Evolutionary conservation across 2,329 filamentous ascomycete genomes (phyloP).

Genomic region (Colletotrichum falcatum): DNA sequence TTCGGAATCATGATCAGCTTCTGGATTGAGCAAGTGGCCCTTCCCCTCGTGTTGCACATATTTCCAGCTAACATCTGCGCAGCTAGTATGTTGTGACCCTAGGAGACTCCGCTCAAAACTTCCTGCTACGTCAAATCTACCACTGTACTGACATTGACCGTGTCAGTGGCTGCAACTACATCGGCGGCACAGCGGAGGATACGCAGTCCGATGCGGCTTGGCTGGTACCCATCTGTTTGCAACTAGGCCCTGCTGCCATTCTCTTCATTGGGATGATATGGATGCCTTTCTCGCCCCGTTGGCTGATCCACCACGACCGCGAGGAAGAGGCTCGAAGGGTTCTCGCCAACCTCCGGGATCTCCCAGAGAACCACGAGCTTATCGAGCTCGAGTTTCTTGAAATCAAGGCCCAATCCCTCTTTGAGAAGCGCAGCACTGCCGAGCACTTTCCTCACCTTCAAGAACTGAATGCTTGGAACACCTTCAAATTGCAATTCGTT

Average conservation of each 20-base stretch:
- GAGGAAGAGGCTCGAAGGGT: conserved; percentile 75
- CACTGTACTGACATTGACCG: conserved; percentile 47
- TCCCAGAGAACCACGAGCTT: conserved; percentile 72
- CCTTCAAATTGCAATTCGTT: conserved; percentile 77
- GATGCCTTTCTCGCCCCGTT: conserved; percentile 84
- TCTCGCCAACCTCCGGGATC: conserved; percentile 72
- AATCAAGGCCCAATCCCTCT: conserved; percentile 82
- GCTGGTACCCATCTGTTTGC: conserved; percentile 79
- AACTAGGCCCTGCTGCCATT: conserved; percentile 74
- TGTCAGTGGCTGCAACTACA: conserved; percentile 70
- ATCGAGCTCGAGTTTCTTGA: conserved; percentile 84
- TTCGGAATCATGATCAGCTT: conserved; percentile 75
- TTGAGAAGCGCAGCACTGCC: conserved; percentile 78
- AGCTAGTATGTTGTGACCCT: neutral
- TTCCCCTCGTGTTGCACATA: neutral
- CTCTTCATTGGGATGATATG: conserved; percentile 79
- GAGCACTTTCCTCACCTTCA: conserved; percentile 76
- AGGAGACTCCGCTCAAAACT: neutral
- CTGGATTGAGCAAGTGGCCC: conserved; percentile 67
- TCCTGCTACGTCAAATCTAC: conserved; percentile 35
- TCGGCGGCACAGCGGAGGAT: conserved; percentile 63
- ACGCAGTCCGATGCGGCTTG: conserved; percentile 76
- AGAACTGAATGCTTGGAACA: conserved; percentile 70
- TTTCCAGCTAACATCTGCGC: conserved; percentile 23
- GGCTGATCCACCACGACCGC: conserved; percentile 77